Percentiles rank a stretch among this genome's conserved stretches.
phyloP scores from a whole-genome alignment of 1,139 yeast genomes.

The Komagataea norvegica region DNA sequence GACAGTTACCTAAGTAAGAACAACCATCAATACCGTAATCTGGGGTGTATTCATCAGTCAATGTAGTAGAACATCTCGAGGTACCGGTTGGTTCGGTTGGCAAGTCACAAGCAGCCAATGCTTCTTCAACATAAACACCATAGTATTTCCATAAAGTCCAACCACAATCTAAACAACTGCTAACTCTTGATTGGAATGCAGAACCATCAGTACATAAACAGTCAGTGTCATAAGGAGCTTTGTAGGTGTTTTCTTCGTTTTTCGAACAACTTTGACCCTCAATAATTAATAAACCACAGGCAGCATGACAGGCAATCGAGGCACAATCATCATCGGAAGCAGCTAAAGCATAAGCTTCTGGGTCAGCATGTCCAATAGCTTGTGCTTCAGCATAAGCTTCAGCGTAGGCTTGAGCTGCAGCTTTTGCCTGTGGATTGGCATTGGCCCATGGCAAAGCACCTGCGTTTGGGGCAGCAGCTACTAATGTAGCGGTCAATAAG shows the following conservation, averaged over 20 bases:
- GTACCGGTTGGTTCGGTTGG: slow-evolving; percentile 29
- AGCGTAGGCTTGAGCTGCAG: slow-evolving; percentile 17
- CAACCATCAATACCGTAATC: slow-evolving; percentile 16
- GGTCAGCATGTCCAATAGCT: slow-evolving; percentile 18
- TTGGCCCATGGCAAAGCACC: no score
- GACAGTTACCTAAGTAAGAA: slow-evolving; percentile 18
- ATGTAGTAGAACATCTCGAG: slow-evolving; percentile 21
- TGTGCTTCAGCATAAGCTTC: slow-evolving; percentile 17
- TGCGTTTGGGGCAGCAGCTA: slow-evolving; percentile 11
- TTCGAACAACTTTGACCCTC: slow-evolving; percentile 13
- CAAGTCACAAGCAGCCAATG: slow-evolving; percentile 26
- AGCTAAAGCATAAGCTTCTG: slow-evolving; percentile 17
- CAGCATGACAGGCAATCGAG: slow-evolving; percentile 14
- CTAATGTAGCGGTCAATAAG: slow-evolving; percentile 11
- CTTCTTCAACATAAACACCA: slow-evolving; percentile 23
- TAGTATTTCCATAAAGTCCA: slow-evolving; percentile 31
- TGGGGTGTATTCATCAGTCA: slow-evolving; percentile 19
- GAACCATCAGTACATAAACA: slow-evolving; percentile 27
- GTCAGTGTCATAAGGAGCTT: slow-evolving; percentile 22
- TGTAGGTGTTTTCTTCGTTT: slow-evolving; percentile 13
- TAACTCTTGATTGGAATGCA: slow-evolving; percentile 20
- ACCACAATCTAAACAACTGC: slow-evolving; percentile 30
- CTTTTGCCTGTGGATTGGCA: slow-evolving; percentile 15
- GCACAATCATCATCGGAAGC: slow-evolving; percentile 18
- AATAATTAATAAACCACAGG: slow-evolving; percentile 16